These are phyloP conservation scores for Malbranchea zuffiana DNA, from an alignment of 2,329 filamentous ascomycete genomes.

Conservation along the genomic window DNA sequence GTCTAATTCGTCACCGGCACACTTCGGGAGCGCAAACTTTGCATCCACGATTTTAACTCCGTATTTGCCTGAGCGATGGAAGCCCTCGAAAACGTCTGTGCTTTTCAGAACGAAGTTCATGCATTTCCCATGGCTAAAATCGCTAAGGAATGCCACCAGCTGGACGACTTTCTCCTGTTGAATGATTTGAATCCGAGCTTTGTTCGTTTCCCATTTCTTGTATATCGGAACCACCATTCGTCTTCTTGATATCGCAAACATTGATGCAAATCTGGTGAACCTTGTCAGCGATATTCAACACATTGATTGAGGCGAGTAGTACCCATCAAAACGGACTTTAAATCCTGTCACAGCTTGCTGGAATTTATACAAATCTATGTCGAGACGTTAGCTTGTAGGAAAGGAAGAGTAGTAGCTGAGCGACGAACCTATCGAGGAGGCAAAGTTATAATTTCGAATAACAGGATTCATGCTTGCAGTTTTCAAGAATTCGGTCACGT, in stretches of 20 bases:
- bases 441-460: slow-evolving; percentile 60
- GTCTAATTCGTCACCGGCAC: slow-evolving; percentile 43
- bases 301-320: slow-evolving; percentile 16
- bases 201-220: slow-evolving; percentile 85
- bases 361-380: slow-evolving; percentile 66
- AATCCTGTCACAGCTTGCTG: slow-evolving; percentile 71
- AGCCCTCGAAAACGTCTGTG: slow-evolving; percentile 70
- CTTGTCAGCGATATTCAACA: slow-evolving; percentile 3
- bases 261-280: slow-evolving; percentile 47
- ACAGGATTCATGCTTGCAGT: slow-evolving; percentile 49
- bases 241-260: slow-evolving; percentile 70
- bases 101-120: slow-evolving; percentile 82
- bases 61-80: slow-evolving; percentile 51
- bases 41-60: slow-evolving; percentile 75
- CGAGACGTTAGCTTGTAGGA: slow-evolving; percentile 12
- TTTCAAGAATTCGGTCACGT: slow-evolving; percentile 54
- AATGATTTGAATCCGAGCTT: slow-evolving; percentile 69
- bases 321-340: slow-evolving; percentile 59
- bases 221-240: slow-evolving; percentile 87
- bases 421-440: slow-evolving; percentile 38
- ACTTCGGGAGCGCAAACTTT: slow-evolving; percentile 71
- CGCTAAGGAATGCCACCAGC: slow-evolving; percentile 75
- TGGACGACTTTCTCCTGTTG: slow-evolving; percentile 64
- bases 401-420: background rate
- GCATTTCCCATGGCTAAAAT: slow-evolving; percentile 74